Percentiles rank a stretch among this genome's conserved stretches.
Evolutionary conservation across 345 rosid genomes (phyloP).

Genomic region (Combretum micranthum): DNA sequence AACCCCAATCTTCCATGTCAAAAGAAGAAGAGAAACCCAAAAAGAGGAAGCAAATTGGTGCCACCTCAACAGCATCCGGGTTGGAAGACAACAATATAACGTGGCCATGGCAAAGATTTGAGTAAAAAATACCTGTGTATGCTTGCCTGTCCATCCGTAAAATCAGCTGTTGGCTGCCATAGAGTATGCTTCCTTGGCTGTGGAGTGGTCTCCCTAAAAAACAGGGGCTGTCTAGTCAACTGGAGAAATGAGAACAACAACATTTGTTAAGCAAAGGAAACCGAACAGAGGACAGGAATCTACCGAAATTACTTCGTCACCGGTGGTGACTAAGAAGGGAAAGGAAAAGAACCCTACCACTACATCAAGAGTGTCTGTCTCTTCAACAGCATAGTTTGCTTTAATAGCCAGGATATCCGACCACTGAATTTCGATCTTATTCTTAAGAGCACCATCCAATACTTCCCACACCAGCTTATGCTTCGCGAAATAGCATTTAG

Average conservation of each 20-base stretch:
- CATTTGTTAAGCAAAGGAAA: not conserved
- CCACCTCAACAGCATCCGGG: no score
- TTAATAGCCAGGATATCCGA: slow-evolving; percentile 61
- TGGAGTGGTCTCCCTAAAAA: slow-evolving; percentile 72
- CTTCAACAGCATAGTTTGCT: slow-evolving; percentile 39
- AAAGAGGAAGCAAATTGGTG: no score
- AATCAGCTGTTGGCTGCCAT: slow-evolving; percentile 74
- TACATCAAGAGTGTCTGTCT: slow-evolving; percentile 43
- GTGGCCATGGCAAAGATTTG: no score
- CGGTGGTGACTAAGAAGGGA: not conserved
- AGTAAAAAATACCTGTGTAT: slow-evolving; percentile 32
- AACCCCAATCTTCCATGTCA: no score
- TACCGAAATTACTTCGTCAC: not conserved
- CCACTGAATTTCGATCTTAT: slow-evolving; percentile 80
- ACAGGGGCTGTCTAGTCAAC: slow-evolving; percentile 73
- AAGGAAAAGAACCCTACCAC: slow-evolving; percentile 34
- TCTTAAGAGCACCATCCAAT: slow-evolving; percentile 71
- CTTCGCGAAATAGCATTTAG: slow-evolving; percentile 69
- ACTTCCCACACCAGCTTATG: slow-evolving; percentile 81
- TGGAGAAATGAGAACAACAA: slow-evolving; percentile 14
- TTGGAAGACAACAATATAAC: no score
- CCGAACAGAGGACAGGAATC: not conserved
- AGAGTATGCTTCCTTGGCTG: slow-evolving; percentile 72
- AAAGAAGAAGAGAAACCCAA: no score
- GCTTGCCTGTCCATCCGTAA: slow-evolving; percentile 67